Evolutionary conservation across 345 rosid species (phyloP), one percentile per base, ranked within the genome.

Genomic region (Melaleuca alternifolia): DNA sequence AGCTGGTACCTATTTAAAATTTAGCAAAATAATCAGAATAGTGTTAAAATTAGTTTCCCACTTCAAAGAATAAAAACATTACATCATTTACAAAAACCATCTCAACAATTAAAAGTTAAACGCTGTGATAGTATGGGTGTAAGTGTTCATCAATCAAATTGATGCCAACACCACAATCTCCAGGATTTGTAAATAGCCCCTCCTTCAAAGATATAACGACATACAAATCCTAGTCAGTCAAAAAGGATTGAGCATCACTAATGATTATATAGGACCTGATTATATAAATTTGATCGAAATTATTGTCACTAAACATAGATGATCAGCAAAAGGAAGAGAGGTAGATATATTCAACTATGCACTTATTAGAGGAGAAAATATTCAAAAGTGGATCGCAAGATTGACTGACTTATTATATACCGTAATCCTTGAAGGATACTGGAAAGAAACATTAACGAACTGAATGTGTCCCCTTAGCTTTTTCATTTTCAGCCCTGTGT

Each of bases 351-450:
- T 51, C 44, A 28, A 44, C 14, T 7, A 33, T 33, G 79, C 48
- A 18, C 7, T 33, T 71, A 21, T 16, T 33, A 71, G 7, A 33
- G 79, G 79, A 33, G 46, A 71, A 71, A 15, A 37, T 8, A 71
- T 71, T 71, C 6, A 0, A 33, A 46, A 71, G 48, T 37, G 79
- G 6, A 71, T 71, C 9, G 10, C 23, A 71, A 71, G 76, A 21
- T 10, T 48, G 85, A 37, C 79, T 71, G 46, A 71, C 48, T 37
- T 71, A 71, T 16, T 77, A 83, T 85, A 30, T 89, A 89, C 91
- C 41, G 59, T 87, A 83, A 53, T 77, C 89, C 92, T 88, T 61
- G 94, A 92, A 84, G 94, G 91, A 82, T 92, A 91, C 54, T 54
- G 86, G 86, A 92, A 92, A 52, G 92, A 90, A 16, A 91, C 90